A percentile compares a stretch with the other conserved stretches of the same genome.
Evolutionary conservation across 2,329 filamentous ascomycete species (phyloP).

Genomic region (Byssoonygena ceratinophila): DNA sequence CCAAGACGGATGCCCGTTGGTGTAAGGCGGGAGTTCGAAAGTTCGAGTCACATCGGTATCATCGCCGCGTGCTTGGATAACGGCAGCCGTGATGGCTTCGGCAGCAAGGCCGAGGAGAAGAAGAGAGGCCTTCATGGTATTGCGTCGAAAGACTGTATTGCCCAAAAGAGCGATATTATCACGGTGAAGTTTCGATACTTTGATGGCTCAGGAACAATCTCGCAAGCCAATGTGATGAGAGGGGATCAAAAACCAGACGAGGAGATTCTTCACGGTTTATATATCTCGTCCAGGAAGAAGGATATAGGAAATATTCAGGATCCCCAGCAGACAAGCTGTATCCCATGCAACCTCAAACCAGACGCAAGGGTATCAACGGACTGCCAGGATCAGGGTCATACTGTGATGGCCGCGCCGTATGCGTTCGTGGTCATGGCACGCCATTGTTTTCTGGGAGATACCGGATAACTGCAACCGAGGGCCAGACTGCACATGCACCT

Average conservation of each 20-base stretch:
- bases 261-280: slow-evolving; percentile 8
- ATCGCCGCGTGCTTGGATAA: background rate
- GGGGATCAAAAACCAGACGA: background rate
- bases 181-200: background rate
- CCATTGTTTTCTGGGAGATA: slow-evolving; percentile 5
- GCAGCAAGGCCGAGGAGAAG: slow-evolving; percentile 11
- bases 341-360: slow-evolving; percentile 7
- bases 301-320: slow-evolving; percentile 1
- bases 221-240: background rate
- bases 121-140: slow-evolving; percentile 10
- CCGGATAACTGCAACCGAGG: slow-evolving; percentile 8
- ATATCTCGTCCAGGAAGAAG: slow-evolving; percentile 3
- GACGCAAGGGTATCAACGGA: slow-evolving; percentile 8
- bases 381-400: slow-evolving; percentile 6
- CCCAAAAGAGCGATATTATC: background rate
- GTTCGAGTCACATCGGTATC: background rate
- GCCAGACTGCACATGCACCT: slow-evolving; percentile 4
- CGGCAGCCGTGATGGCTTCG: slow-evolving; percentile 4
- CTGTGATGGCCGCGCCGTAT: background rate
- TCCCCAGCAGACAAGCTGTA: slow-evolving; percentile 1
- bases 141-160: background rate
- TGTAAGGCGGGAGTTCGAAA: slow-evolving; percentile 1
- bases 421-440: background rate
- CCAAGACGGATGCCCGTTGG: background rate
- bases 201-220: background rate